Evolutionary conservation across 441 rosid species (phyloP).

Genomic region (Gossypium davidsonii): DNA sequence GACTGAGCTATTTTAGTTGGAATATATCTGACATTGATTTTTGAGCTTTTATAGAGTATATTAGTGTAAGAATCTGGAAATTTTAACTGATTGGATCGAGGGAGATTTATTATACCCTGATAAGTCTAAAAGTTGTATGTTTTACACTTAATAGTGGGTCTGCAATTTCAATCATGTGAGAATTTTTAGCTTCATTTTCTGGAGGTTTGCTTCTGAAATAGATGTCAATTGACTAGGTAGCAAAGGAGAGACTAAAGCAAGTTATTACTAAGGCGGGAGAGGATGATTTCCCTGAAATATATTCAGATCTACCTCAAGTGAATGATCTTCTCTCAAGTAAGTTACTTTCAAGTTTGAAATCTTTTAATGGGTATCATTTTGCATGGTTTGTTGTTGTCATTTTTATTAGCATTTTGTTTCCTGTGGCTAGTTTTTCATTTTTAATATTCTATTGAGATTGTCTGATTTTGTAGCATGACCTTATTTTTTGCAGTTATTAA

Average conservation of each 20-base stretch:
- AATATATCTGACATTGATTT: background rate
- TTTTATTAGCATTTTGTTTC: background rate
- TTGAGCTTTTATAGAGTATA: background rate
- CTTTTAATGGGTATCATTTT: background rate
- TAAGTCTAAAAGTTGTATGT: background rate
- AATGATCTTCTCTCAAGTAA: conserved; percentile 54
- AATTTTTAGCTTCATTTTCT: background rate
- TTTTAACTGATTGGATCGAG: background rate
- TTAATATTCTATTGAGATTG: background rate
- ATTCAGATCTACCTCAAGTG: conserved; percentile 54
- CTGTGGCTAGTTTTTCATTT: background rate
- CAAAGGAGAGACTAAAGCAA: conserved; percentile 69
- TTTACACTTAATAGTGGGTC: background rate
- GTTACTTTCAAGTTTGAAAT: conserved; percentile 15
- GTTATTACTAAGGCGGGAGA: conserved; percentile 73
- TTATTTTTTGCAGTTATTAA: background rate
- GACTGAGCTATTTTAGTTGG: background rate
- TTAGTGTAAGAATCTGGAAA: background rate
- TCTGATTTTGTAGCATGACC: background rate
- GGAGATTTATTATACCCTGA: background rate
- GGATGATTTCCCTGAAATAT: conserved; percentile 42
- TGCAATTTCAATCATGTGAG: background rate
- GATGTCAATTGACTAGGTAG: conserved; percentile 43
- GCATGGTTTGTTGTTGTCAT: background rate
- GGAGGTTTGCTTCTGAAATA: conserved; percentile 12